Evolutionary conservation across 2,329 filamentous ascomycete genomes (phyloP).

Genomic region (Camillea tinctor): DNA sequence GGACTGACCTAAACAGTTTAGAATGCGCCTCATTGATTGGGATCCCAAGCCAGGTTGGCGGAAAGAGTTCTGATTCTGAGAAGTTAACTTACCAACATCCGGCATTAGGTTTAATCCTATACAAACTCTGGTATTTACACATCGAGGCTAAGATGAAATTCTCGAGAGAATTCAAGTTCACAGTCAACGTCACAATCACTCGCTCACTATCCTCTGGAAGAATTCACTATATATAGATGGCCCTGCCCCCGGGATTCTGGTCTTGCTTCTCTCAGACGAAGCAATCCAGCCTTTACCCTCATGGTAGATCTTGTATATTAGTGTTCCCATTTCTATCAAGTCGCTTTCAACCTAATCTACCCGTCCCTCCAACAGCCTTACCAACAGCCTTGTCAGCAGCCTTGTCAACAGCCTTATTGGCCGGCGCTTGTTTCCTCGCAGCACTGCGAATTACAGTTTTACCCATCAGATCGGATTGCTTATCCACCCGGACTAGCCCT

Average conservation of each 20-base stretch:
- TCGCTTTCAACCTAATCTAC: neutral
- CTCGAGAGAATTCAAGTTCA: no score
- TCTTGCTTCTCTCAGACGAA: neutral
- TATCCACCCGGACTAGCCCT: conserved; percentile 1
- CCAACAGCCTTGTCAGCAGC: neutral
- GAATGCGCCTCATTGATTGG: neutral
- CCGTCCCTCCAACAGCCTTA: neutral
- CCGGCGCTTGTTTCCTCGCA: neutral
- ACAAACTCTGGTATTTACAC: no score
- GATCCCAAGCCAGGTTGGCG: neutral
- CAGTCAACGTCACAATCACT: neutral
- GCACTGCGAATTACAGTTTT: neutral
- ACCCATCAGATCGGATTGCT: conserved; percentile 1
- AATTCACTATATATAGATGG: no score
- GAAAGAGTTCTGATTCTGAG: no score
- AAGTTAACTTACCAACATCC: no score
- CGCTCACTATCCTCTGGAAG: no score
- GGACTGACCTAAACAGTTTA: neutral
- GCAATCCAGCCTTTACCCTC: neutral
- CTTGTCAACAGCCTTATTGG: neutral
- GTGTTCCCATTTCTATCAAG: no score
- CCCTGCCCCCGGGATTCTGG: neutral
- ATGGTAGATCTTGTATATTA: no score
- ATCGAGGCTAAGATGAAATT: no score
- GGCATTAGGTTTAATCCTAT: no score